Evolutionary conservation across 2,329 filamentous ascomycete species (phyloP), one percentile per base, ranked within the genome.

Genomic region (Pseudogymnoascus sp.): DNA sequence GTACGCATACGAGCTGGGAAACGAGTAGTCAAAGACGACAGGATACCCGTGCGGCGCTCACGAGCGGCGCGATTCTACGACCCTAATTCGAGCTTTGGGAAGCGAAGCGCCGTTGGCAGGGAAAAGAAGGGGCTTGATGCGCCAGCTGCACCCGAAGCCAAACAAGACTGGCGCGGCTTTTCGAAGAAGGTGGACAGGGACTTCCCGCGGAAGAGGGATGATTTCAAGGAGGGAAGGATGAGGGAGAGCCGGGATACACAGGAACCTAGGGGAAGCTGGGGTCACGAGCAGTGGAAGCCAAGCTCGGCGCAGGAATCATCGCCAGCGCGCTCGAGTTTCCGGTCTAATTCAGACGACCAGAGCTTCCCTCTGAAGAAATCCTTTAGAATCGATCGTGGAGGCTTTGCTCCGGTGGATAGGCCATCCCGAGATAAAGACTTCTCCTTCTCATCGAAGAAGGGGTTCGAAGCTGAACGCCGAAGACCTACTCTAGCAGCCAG

Each of bases 61-160:
- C 77, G 83, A 47, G 74, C 76, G 57, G 78, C 80, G 36, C 77
- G 83, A 4, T 86, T 86, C 69, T 73, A 80, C 60, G 78, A 85
- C 64, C 78, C 80, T 0, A 73, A 78, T 1, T 76, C 73, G 16
- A 66, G 70, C 1, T 83, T 84, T 69, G 84, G 83, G 16, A 83
- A 83, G 73, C 78, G 74, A 54, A 86, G 83, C 67, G 66, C 84
- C 14, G 83, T 86, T 1, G 84, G 83, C 63, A 75, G 81, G 68
- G 70, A 82, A 31, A 71, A 74, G 57, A 72, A 76, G 2, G 69
- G 75, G 23, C 10, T 75, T 21, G 59, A 60, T n/a, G 61, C 31
- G 12, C 51, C 51, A 34, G 29, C 60, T 34, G 14, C 16, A 8
- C 21, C 71, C 72, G 57, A 64, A 62, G 36, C 12, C 62, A 5